Conservation (phyloP, 441 rosid species). For the Arabidopsis hybrid region DNA sequence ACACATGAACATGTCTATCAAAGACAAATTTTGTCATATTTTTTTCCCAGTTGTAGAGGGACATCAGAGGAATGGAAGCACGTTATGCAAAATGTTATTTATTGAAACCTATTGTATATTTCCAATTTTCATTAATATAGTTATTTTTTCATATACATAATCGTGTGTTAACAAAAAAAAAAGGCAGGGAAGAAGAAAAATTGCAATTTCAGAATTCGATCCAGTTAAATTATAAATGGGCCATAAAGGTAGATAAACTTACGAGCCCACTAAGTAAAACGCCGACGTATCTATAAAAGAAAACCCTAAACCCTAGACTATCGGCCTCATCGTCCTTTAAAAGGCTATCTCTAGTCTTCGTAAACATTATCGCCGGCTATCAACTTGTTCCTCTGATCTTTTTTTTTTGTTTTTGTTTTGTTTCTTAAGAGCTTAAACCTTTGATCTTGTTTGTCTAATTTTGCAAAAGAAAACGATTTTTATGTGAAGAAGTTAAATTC, state of each 20-base stretch:
- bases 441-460: background rate
- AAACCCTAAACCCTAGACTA: conserved; percentile 26
- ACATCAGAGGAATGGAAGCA: background rate
- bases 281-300: background rate
- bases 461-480: background rate
- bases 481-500: background rate
- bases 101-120: too few relatives aligned
- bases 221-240: conserved; percentile 24
- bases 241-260: background rate
- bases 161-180: too few relatives aligned
- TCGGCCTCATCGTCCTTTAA: background rate
- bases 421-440: background rate
- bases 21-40: background rate
- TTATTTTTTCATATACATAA: too few relatives aligned
- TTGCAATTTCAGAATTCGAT: background rate
- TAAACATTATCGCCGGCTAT: background rate
- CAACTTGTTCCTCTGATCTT: background rate
- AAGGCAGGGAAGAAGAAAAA: too few relatives aligned
- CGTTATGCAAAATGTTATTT: background rate
- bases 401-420: background rate
- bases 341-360: background rate
- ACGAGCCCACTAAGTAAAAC: background rate
- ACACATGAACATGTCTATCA: background rate
- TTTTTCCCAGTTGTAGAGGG: background rate
- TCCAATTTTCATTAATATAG: too few relatives aligned